These are phyloP conservation scores for Phytopythium boreale DNA, from an alignment of 352 stramenopile species.

Conservation along the genomic window DNA sequence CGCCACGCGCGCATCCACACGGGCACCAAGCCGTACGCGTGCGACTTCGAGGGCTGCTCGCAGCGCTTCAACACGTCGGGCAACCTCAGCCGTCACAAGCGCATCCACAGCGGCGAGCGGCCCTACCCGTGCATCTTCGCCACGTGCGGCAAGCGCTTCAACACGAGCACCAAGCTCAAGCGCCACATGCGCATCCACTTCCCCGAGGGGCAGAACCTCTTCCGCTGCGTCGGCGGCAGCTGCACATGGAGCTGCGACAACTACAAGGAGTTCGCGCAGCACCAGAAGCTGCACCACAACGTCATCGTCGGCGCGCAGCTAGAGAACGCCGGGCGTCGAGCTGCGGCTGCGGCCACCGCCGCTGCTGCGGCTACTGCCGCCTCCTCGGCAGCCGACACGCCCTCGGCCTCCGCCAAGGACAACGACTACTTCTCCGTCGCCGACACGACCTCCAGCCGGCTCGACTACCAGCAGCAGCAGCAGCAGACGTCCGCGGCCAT, in stretches of 20 bases:
- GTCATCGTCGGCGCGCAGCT: constrained; percentile 56
- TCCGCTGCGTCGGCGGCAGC: constrained; percentile 56
- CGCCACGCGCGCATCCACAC: constrained; percentile 86
- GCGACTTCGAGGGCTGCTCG: constrained; percentile 67
- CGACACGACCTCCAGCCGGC: constrained; percentile 17
- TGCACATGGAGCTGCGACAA: constrained; percentile 75
- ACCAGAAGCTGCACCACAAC: constrained; percentile 76
- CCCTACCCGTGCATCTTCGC: constrained; percentile 79
- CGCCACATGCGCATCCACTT: constrained; percentile 88
- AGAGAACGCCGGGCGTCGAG: constrained; percentile 8
- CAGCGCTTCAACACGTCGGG: constrained; percentile 87
- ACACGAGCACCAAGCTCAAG: constrained; percentile 89
- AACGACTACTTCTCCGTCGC: constrained; percentile 39
- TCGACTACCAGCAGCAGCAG: constrained; percentile 9
- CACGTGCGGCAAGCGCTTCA: constrained; percentile 82
- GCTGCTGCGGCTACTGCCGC: neutral
- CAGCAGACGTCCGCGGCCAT: constrained; percentile 17
- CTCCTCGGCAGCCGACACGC: neutral
- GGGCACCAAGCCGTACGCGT: constrained; percentile 78
- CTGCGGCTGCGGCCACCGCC: neutral
- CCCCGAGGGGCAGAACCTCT: constrained; percentile 69
- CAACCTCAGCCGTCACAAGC: constrained; percentile 85
- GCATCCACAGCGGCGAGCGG: constrained; percentile 82
- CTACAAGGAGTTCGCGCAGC: constrained; percentile 80
- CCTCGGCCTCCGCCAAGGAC: constrained; percentile 18